These are phyloP conservation scores for Trichophyton verrucosum DNA, from an alignment of 2,329 filamentous ascomycete genomes.

Conservation along the genomic window DNA sequence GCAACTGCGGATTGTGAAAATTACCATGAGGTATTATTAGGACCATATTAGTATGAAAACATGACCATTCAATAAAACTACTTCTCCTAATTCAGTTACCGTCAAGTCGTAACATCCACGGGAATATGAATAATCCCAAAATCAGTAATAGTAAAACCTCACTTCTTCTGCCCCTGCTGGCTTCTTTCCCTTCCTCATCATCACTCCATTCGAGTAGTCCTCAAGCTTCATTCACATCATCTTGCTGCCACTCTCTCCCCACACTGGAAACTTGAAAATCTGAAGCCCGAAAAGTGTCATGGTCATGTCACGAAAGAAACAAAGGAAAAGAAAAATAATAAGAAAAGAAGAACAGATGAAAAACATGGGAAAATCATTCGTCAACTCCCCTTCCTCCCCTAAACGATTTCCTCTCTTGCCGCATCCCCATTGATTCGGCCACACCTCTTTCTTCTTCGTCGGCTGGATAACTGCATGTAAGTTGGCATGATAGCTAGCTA, in stretches of 20 bases:
- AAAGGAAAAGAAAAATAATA: neutral
- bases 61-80: constrained; percentile 1
- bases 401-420: neutral
- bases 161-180: neutral
- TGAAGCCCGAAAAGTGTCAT: neutral
- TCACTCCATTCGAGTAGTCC: neutral
- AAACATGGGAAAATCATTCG: neutral
- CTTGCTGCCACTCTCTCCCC: neutral
- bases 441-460: neutral
- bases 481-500: neutral
- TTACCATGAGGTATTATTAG: neutral
- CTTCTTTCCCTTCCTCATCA: neutral
- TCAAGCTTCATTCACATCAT: neutral
- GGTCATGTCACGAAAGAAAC: neutral
- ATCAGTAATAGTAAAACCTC: neutral
- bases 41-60: neutral
- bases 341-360: neutral
- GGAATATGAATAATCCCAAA: neutral
- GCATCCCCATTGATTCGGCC: no score
- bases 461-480: neutral
- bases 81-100: neutral
- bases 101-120: neutral
- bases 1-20: neutral
- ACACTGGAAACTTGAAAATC: neutral
- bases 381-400: neutral